phyloP scores from a whole-genome alignment of 441 rosid genomes.

The Erodium trifolium region DNA sequence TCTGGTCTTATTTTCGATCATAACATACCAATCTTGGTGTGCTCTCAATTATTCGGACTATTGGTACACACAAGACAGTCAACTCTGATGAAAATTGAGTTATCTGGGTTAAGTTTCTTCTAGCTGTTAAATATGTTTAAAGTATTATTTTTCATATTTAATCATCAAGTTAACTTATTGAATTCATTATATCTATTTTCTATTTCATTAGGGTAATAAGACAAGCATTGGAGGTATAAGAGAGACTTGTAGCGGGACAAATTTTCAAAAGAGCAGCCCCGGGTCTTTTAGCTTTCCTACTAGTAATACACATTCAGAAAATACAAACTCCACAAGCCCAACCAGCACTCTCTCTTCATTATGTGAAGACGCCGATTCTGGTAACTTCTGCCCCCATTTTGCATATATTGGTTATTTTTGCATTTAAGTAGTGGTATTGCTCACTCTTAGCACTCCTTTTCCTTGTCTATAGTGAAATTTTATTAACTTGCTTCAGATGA shows the following conservation, averaged over 20 bases:
- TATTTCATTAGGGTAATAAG: conserved; percentile 51
- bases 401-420: too few relatives aligned
- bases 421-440: background rate
- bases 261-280: conserved; percentile 36
- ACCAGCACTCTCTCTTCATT: conserved; percentile 60
- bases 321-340: conserved; percentile 69
- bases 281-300: conserved; percentile 35
- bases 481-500: background rate
- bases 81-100: too few relatives aligned
- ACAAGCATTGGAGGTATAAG: conserved; percentile 38
- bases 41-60: too few relatives aligned
- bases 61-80: too few relatives aligned
- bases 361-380: conserved; percentile 88
- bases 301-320: conserved; percentile 39
- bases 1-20: too few relatives aligned
- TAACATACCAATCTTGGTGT: too few relatives aligned
- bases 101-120: too few relatives aligned
- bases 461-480: background rate
- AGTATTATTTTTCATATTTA: background rate
- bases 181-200: background rate
- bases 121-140: too few relatives aligned
- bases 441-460: background rate
- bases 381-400: conserved; percentile 28
- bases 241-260: conserved; percentile 36
- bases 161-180: background rate